These are phyloP conservation scores for Castanopsis chinensis DNA, from an alignment of 306 rosid species.

Conservation along the genomic window DNA sequence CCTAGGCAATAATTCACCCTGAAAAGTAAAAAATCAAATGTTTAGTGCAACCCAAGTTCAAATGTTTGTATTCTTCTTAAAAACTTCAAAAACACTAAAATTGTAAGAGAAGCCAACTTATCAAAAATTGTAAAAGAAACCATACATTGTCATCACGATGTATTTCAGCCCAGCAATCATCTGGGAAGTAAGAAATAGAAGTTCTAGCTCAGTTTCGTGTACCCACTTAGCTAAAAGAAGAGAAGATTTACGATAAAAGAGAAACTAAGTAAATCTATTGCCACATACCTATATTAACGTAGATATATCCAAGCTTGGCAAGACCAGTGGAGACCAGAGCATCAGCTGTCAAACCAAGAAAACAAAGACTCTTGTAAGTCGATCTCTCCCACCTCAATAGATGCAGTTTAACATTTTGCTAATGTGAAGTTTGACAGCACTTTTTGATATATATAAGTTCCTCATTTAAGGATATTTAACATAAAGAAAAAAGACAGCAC, in stretches of 20 bases:
- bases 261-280: neutral
- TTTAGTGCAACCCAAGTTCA: neutral
- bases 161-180: conserved; percentile 98
- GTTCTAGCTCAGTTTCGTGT: neutral
- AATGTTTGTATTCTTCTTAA: neutral
- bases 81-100: neutral
- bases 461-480: neutral
- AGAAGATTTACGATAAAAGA: neutral
- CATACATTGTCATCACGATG: conserved; percentile 62
- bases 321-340: conserved; percentile 85
- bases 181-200: conserved; percentile 31
- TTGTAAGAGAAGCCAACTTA: neutral
- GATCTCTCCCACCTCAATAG: neutral
- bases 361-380: conserved; percentile 5
- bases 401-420: neutral
- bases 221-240: conserved; percentile 7
- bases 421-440: neutral
- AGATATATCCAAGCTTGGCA: conserved; percentile 82
- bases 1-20: conserved; percentile 77
- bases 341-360: conserved; percentile 64
- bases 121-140: neutral
- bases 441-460: neutral
- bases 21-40: neutral
- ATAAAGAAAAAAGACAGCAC: too few species aligned
- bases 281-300: conserved; percentile 75